Evolutionary conservation across 2,329 filamentous ascomycete species (phyloP), one percentile per base, ranked within the genome.

Genomic region (Coniella lustricola): DNA sequence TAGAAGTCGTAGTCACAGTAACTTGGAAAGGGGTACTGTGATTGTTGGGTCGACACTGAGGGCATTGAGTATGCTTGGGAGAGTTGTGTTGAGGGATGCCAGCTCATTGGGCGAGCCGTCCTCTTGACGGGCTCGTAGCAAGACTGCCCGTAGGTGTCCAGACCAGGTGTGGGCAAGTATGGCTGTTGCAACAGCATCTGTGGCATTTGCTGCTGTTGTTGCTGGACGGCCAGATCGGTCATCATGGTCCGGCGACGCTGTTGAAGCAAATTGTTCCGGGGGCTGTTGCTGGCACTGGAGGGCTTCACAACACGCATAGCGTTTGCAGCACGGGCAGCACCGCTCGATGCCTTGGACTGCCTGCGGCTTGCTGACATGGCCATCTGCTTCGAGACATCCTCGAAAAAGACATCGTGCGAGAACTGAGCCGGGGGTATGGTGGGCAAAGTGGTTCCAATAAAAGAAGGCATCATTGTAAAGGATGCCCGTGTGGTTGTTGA

Each of bases 271-370:
- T 72, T 68, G 4, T 72, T 71, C 56, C 80, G 74, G 13, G 84
- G 84, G 63, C 84, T 87, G 65, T 79, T 86, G 69, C 73, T 85
- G 55, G 82, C 76, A 64, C 82, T 86, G 55, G 69, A 76, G 13
- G 82, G 80, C 64, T 87, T 87, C 48, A 67, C 67, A 34, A 87
- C 70, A 52, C 82, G 74, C 76, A 79, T 81, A 50, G 69, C 67
- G 51, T 66, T 68, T 56, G 67, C 70, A 43, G 63, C 66, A 59
- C 71, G 74, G 62, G 74, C 74, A 55, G 73, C 70, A 54, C 73
- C 70, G 54, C 69, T 73, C 8, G 74, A 73, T 20, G 68, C 64
- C 53, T 73, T 69, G 18, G 77, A 77, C 53, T 70, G 65, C 51
- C 71, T 69, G 41, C 75, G 70, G 22, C 69, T 63, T 49, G 74